Evolutionary conservation across 805 yeast genomes (phyloP), one percentile per base, ranked within the genome.

Genomic region (Nakazawaea holstii): DNA sequence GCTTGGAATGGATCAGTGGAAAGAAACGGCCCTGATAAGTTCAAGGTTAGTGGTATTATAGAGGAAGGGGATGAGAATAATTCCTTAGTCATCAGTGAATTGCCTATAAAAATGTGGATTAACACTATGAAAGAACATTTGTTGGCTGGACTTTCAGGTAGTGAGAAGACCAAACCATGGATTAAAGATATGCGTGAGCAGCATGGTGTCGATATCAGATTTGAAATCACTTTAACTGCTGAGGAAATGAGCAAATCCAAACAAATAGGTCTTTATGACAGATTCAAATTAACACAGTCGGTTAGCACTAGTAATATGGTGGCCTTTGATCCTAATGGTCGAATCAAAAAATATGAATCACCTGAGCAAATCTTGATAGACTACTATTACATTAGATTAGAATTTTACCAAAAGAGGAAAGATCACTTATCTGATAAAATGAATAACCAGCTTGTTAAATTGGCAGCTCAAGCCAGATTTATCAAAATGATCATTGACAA

Each of bases 161-260:
- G 72, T 45, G 96, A 90, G 32, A 89, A 84, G 59, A 69, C 65
- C 14, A 74, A 74, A 49, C 79, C 90, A 24, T 92, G 97, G 95
- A 89, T 92, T 52, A 91, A 88, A 55, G 97, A 92, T 65, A 79
- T 91, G 82, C 89, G 84, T 55, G 99, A 94, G 60, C 96, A 92
- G 62, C 99, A 94, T 64, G 87, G 89, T 14, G 73, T 80, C 49
- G 84, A 82, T 36, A 82, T 94, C 53, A 79, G 82, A 52, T 94
- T 94, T 59, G 80, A 87, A 27, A 79, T 94, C 28, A 87, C 80
- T 32, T 67, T 94, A 53, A 68, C 82, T 9, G 77, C 74, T 45
- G 92, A 82, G 41, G 96, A 92, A 60, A 92, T 94, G 98, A 74
- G 68, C 24, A 87, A 87, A 57, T 77, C 96, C 0, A 69, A 74